Conservation (phyloP, 2,329 filamentous ascomycete genomes). For the Aciculosporium take region DNA sequence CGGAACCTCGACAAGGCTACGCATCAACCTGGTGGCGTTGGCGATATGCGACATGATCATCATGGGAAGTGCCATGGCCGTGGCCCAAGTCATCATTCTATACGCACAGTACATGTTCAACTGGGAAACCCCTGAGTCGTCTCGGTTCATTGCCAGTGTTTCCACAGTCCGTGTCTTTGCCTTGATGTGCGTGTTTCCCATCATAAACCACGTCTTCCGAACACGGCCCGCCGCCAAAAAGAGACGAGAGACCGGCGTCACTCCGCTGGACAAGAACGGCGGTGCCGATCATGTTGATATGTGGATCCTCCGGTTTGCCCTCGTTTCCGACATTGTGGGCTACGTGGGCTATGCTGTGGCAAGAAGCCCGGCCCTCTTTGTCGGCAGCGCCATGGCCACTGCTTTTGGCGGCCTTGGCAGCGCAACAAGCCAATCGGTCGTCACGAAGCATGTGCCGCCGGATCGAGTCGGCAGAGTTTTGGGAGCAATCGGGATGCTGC, state of each 20-base stretch:
- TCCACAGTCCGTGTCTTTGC: slow-evolving; percentile 63
- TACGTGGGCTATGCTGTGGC: slow-evolving; percentile 61
- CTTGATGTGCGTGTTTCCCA: slow-evolving; percentile 61
- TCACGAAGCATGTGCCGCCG: slow-evolving; percentile 82
- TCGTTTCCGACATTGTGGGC: slow-evolving; percentile 64
- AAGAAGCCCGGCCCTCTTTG: slow-evolving; percentile 48
- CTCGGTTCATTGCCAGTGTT: slow-evolving; percentile 65
- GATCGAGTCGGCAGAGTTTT: slow-evolving; percentile 77
- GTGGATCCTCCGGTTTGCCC: slow-evolving; percentile 56
- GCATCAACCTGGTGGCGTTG: slow-evolving; percentile 70
- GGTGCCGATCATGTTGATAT: slow-evolving; percentile 72
- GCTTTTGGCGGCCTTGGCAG: slow-evolving; percentile 72
- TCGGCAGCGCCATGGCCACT: slow-evolving; percentile 56
- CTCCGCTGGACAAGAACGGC: slow-evolving; percentile 33
- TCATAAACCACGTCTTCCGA: slow-evolving; percentile 63
- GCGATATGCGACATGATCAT: slow-evolving; percentile 69
- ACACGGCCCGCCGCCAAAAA: slow-evolving; percentile 31
- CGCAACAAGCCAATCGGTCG: slow-evolving; percentile 66
- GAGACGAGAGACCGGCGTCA: slow-evolving; percentile 22
- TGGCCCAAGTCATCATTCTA: slow-evolving; percentile 66
- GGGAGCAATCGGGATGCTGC: slow-evolving; percentile 73
- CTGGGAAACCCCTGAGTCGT: slow-evolving; percentile 72
- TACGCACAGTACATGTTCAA: slow-evolving; percentile 70
- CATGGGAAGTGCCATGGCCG: slow-evolving; percentile 69
- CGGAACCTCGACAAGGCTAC: slow-evolving; percentile 42